phyloP scores from a whole-genome alignment of 257 asterid species.

The Jacaranda copaia region DNA sequence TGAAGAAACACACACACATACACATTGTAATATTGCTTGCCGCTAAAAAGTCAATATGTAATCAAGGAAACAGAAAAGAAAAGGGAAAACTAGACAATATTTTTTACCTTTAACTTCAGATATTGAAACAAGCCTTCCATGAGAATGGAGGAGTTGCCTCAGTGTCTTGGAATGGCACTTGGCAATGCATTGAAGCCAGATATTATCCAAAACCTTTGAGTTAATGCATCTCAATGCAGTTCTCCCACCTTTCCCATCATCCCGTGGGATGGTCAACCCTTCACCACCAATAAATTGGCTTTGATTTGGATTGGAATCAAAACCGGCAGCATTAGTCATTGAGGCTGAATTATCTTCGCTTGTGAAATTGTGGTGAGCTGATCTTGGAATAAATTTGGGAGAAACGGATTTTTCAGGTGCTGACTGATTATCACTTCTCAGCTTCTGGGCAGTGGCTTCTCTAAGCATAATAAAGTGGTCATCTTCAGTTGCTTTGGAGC shows the following conservation, averaged over 20 bases:
- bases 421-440: slow-evolving; percentile 49
- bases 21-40: neutral
- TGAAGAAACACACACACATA: neutral
- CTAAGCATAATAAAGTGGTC: slow-evolving; percentile 57
- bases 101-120: slow-evolving; percentile 78
- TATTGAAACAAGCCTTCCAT: slow-evolving; percentile 82
- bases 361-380: slow-evolving; percentile 49
- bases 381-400: slow-evolving; percentile 46
- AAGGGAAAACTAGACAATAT: neutral
- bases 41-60: too few species aligned
- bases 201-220: slow-evolving; percentile 63
- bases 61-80: too few species aligned
- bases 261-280: slow-evolving; percentile 34
- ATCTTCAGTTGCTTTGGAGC: slow-evolving; percentile 78
- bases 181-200: slow-evolving; percentile 82
- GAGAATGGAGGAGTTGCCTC: slow-evolving; percentile 77
- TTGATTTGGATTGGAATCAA: slow-evolving; percentile 41
- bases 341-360: slow-evolving; percentile 49
- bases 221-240: slow-evolving; percentile 54
- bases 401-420: slow-evolving; percentile 53
- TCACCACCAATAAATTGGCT: slow-evolving; percentile 40
- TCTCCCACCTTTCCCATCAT: slow-evolving; percentile 46
- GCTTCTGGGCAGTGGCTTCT: slow-evolving; percentile 55
- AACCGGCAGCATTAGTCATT: slow-evolving; percentile 33
- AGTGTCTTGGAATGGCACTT: slow-evolving; percentile 92